Percentiles rank a stretch among this genome's conserved stretches.
Conservation (phyloP, 495 filamentous ascomycete genomes). For the Penicillium fimorum region DNA sequence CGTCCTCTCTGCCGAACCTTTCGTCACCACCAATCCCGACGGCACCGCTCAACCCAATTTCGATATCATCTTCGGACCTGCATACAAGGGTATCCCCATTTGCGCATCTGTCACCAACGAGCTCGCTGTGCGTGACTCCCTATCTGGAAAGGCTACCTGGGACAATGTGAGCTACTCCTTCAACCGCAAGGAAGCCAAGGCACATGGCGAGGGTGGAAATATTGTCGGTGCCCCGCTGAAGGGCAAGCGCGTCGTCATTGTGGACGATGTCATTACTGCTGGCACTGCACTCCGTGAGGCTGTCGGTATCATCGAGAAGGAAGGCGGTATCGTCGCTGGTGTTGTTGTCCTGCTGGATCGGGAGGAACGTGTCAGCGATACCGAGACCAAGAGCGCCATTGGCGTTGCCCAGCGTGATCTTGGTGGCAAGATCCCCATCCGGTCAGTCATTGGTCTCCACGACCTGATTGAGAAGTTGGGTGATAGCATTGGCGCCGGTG, state of each 20-base stretch:
- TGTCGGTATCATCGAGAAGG: slow-evolving; percentile 73
- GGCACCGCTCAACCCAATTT: slow-evolving; percentile 34
- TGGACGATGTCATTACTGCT: slow-evolving; percentile 95
- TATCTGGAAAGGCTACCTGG: slow-evolving; percentile 38
- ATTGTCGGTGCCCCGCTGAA: slow-evolving; percentile 84
- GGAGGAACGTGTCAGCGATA: slow-evolving; percentile 70
- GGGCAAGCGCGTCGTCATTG: slow-evolving; percentile 80
- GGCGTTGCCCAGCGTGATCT: slow-evolving; percentile 73
- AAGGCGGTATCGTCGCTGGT: slow-evolving; percentile 79
- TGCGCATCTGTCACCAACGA: slow-evolving; percentile 69
- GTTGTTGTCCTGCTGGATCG: slow-evolving; percentile 87
- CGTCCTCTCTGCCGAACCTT: slow-evolving; percentile 55
- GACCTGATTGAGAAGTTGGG: slow-evolving; percentile 70
- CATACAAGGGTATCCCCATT: slow-evolving; percentile 94
- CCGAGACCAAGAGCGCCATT: slow-evolving; percentile 64
- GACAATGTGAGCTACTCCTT: slow-evolving; percentile 70
- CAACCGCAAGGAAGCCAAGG: slow-evolving; percentile 94
- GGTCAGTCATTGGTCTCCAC: slow-evolving; percentile 58
- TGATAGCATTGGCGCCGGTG: slow-evolving; percentile 51
- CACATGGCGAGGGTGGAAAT: slow-evolving; percentile 88
- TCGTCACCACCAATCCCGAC: slow-evolving; percentile 37
- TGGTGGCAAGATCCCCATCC: slow-evolving; percentile 45
- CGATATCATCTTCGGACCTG: slow-evolving; percentile 63
- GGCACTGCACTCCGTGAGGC: slow-evolving; percentile 92
- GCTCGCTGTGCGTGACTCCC: slow-evolving; percentile 60